Base-by-base conservation (phyloP, 148 eudicot species). In the Polygonum aviculare region DNA sequence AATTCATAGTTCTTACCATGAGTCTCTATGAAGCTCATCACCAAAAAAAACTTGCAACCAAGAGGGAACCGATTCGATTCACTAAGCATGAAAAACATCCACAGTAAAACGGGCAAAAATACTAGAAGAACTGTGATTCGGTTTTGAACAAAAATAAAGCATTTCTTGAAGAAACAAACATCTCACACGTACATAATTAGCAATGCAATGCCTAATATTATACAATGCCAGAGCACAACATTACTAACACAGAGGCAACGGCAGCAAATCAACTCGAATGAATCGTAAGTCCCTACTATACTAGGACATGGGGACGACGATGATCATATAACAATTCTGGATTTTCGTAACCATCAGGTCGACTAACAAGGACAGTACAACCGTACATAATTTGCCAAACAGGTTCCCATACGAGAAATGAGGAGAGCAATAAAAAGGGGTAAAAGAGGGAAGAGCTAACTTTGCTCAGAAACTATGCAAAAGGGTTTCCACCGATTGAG, bases 401-500 rank as follows among this genome's bases (percentile, higher is more conserved):
- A 50, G 49, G 22, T 62, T 12, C 6, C 6, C 11, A 12, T 40
- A 62, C 26, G 44, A 19, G 50, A 16, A 31, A 14, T 31, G 74
- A 31, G 31, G 40, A 26, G 33, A 63, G n/a, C 72, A 67, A 67
- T 6, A 35, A 38, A 35, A 38, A 60, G 3, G 38, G 67, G 14
- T 60, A 60, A 33, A 60, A 60, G 5, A 10, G 38, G 21, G 63
- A 60, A 48, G 22, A 45, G 33, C 79, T 41, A 12, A 62, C 76
- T 72, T 47, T 67, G n/a, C 52, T 16, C 62, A 62, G 45, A 47
- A 50, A 35, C 86, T 89, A 93, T 31, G 90, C 93, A 73, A 93
- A 93, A 21, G 98, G 98, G 76, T 93, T 93, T 80, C 98, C 98
- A 38, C 98, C 93, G 51, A 85, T 73, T 44, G 93, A 84, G 76